phyloP scores from a whole-genome alignment of 2,329 filamentous ascomycete genomes.

The Penicillium sp. region DNA sequence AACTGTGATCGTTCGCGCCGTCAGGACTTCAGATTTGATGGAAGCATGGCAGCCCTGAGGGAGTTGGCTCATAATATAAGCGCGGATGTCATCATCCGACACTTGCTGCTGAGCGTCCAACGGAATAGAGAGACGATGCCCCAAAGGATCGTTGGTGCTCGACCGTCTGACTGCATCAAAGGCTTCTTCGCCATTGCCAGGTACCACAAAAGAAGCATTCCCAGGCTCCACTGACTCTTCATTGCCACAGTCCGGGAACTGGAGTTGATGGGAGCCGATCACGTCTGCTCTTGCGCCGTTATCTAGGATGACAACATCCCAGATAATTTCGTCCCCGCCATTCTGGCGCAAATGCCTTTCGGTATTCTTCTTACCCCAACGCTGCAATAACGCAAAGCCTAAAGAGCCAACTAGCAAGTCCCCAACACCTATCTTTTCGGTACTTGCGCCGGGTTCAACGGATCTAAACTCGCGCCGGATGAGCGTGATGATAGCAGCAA shows the following conservation, averaged over 20 bases:
- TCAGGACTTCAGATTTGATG: conserved; percentile 45
- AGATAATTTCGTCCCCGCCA: conserved; percentile 46
- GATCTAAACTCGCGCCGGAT: conserved; percentile 47
- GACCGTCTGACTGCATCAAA: conserved; percentile 41
- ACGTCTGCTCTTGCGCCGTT: conserved; percentile 49
- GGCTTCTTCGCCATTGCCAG: conserved; percentile 36
- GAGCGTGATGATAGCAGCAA: conserved; percentile 49
- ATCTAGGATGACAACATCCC: conserved; percentile 51
- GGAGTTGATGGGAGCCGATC: conserved; percentile 42
- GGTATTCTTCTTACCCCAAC: conserved; percentile 48
- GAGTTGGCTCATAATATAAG: conserved; percentile 50
- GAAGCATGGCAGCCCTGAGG: conserved; percentile 45
- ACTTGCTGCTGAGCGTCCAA: conserved; percentile 39
- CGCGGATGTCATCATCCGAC: conserved; percentile 47
- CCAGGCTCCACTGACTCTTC: conserved; percentile 51
- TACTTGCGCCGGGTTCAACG: conserved; percentile 31
- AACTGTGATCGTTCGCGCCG: conserved; percentile 48
- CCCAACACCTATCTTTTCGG: conserved; percentile 43
- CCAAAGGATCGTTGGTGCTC: conserved; percentile 24
- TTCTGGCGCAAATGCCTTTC: conserved; percentile 41
- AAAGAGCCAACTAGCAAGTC: conserved; percentile 47
- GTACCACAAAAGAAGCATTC: conserved; percentile 52
- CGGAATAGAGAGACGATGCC: conserved; percentile 33
- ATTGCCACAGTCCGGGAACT: conserved; percentile 35
- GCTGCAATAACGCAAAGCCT: conserved; percentile 48